These are phyloP conservation scores for Sugiyamaella mastotermitis DNA, from an alignment of 805 yeast genomes.

Conservation along the genomic window DNA sequence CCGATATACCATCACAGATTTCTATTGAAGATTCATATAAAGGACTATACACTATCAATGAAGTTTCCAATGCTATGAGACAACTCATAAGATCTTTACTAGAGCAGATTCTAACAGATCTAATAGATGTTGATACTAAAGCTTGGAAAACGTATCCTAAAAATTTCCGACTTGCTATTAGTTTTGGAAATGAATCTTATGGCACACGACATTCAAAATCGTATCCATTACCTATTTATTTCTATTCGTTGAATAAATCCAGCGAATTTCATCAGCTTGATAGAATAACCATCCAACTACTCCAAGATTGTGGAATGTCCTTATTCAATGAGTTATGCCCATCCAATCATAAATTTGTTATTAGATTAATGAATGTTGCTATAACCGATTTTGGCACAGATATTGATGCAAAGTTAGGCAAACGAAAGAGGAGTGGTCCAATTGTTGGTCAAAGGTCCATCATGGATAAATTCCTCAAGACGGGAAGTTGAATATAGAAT, in stretches of 20 bases:
- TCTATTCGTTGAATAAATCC: constrained; percentile 1
- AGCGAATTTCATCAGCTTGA: neutral
- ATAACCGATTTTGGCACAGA: constrained; percentile 3
- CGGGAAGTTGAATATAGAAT: too few relatives aligned
- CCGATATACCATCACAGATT: constrained; percentile 22
- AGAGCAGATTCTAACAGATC: constrained; percentile 20
- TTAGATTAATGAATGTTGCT: constrained; percentile 4
- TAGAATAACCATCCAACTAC: neutral
- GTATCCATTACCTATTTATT: neutral
- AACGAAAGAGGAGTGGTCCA: too few relatives aligned
- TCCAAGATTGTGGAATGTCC: neutral
- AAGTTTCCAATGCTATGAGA: constrained; percentile 10
- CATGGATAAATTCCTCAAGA: too few relatives aligned
- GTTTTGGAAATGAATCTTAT: constrained; percentile 1
- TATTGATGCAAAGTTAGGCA: too few relatives aligned
- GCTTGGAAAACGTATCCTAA: constrained; percentile 22
- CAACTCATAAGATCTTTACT: constrained; percentile 19
- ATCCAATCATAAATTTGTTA: neutral
- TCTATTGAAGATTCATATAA: constrained; percentile 28
- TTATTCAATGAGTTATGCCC: constrained; percentile 1
- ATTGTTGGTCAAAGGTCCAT: too few relatives aligned
- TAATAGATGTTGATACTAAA: constrained; percentile 16
- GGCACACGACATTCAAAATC: constrained; percentile 3
- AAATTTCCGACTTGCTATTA: constrained; percentile 13
- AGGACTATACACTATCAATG: constrained; percentile 3